These are phyloP conservation scores for Mycena latifolia DNA, from an alignment of 768 basidiomycete genomes.

Conservation along the genomic window DNA sequence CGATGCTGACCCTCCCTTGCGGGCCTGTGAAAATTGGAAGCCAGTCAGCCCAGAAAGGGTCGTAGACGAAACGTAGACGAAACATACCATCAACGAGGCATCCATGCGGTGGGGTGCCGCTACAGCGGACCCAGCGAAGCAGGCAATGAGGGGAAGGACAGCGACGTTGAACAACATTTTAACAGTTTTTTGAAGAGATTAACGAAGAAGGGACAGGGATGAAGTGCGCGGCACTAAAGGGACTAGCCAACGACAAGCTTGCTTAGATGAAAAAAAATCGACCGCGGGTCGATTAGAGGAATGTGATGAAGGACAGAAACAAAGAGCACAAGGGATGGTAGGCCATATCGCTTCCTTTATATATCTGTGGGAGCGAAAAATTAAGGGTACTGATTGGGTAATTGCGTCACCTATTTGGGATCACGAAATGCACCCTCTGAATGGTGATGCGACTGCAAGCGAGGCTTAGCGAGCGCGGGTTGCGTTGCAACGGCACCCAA, in stretches of 20 bases:
- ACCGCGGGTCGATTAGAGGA: constrained; percentile 31
- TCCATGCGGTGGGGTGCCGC: constrained; percentile 42
- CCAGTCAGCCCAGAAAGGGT: background rate
- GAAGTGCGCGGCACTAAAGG: constrained; percentile 34
- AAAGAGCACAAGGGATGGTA: constrained; percentile 12
- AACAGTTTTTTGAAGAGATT: constrained; percentile 21
- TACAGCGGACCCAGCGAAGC: constrained; percentile 39
- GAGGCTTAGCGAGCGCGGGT: too few relatives aligned
- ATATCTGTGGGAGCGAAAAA: constrained; percentile 2
- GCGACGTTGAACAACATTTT: constrained; percentile 45
- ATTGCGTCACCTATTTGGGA: background rate
- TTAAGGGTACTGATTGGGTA: background rate
- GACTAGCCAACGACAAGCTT: constrained; percentile 33
- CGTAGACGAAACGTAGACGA: background rate
- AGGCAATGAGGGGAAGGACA: constrained; percentile 38
- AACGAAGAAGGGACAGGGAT: constrained; percentile 11
- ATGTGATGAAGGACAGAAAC: constrained; percentile 31
- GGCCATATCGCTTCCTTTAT: background rate
- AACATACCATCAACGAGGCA: constrained; percentile 29
- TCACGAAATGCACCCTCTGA: too few relatives aligned
- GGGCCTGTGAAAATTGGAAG: constrained; percentile 13
- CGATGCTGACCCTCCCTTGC: too few relatives aligned
- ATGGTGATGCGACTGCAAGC: too few relatives aligned
- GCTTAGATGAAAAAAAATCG: constrained; percentile 25
- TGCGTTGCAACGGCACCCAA: constrained; percentile 8